Evolutionary conservation across 768 basidiomycete genomes (phyloP).

Genomic region (Kwoniella dendrophila): DNA sequence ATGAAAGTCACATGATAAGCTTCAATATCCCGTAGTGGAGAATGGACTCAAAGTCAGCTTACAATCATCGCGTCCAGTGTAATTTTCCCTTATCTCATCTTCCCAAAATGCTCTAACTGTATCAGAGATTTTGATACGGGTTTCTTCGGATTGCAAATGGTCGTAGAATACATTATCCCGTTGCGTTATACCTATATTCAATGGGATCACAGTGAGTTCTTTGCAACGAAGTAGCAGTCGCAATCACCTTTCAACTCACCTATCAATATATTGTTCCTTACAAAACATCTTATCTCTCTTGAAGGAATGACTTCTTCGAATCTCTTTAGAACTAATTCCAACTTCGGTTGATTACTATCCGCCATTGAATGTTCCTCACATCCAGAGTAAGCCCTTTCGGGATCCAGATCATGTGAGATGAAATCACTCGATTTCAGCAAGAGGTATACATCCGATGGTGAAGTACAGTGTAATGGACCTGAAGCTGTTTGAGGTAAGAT

Average conservation of each 20-base stretch:
- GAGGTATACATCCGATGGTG: slow-evolving; percentile 86
- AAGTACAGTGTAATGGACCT: slow-evolving; percentile 76
- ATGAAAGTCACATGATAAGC: slow-evolving; percentile 1
- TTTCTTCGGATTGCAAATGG: slow-evolving; percentile 70
- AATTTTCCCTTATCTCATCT: slow-evolving; percentile 65
- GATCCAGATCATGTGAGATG: slow-evolving; percentile 72
- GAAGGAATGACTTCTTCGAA: slow-evolving; percentile 84
- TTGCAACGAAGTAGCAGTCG: slow-evolving; percentile 4
- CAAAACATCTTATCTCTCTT: slow-evolving; percentile 88
- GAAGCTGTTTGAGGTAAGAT: slow-evolving; percentile 73
- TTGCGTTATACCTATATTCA: slow-evolving; percentile 71
- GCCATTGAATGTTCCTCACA: not conserved
- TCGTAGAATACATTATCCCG: slow-evolving; percentile 87
- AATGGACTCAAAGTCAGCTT: slow-evolving; percentile 44
- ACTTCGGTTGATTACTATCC: slow-evolving; percentile 52
- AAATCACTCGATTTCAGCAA: slow-evolving; percentile 92
- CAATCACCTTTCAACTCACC: slow-evolving; percentile 60
- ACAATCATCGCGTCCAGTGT: slow-evolving; percentile 70
- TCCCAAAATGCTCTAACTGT: slow-evolving; percentile 70
- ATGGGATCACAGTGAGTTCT: not conserved
- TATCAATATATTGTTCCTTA: slow-evolving; percentile 68
- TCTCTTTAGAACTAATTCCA: slow-evolving; percentile 82
- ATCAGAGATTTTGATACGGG: slow-evolving; percentile 62
- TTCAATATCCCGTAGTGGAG: not conserved
- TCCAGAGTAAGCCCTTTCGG: slow-evolving; percentile 65